phyloP scores from a whole-genome alignment of 768 basidiomycete species.

The Hortiboletus flavorubellus region DNA sequence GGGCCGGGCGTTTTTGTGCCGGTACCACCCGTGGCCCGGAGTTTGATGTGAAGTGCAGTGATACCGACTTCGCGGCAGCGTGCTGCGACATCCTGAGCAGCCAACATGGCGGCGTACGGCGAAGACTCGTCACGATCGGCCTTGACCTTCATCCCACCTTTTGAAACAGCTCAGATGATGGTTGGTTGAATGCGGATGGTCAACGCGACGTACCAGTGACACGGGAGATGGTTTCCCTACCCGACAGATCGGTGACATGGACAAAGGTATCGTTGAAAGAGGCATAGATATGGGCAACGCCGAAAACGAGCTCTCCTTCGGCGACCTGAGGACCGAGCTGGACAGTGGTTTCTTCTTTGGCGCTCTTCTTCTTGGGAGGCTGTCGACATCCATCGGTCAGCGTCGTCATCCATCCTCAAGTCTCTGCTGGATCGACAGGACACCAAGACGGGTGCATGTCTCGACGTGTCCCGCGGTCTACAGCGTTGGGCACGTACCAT shows the following conservation, averaged over 20 bases:
- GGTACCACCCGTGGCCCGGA: slow-evolving; percentile 96
- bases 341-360: slow-evolving; percentile 79
- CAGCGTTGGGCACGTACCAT: slow-evolving; percentile 35
- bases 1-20: slow-evolving; percentile 99
- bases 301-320: slow-evolving; percentile 96
- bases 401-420: slow-evolving; percentile 45
- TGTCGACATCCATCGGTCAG: slow-evolving; percentile 55
- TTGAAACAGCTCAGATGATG: slow-evolving; percentile 23
- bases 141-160: slow-evolving; percentile 99
- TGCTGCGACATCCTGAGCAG: slow-evolving; percentile 92
- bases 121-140: slow-evolving; percentile 99
- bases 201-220: slow-evolving; percentile 71
- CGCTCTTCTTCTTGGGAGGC: slow-evolving; percentile 84
- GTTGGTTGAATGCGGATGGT: not conserved
- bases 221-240: slow-evolving; percentile 98
- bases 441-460: not conserved
- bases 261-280: slow-evolving; percentile 99
- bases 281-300: slow-evolving; percentile 98
- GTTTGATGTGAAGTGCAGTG: slow-evolving; percentile 98
- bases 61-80: slow-evolving; percentile 99
- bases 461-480: not conserved
- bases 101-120: slow-evolving; percentile 96
- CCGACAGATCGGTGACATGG: slow-evolving; percentile 97
- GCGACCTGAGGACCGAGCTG: slow-evolving; percentile 94
- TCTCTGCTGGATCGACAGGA: not conserved